Conservation (phyloP, 2,329 filamentous ascomycete genomes). For the Beauveria asiatica region DNA sequence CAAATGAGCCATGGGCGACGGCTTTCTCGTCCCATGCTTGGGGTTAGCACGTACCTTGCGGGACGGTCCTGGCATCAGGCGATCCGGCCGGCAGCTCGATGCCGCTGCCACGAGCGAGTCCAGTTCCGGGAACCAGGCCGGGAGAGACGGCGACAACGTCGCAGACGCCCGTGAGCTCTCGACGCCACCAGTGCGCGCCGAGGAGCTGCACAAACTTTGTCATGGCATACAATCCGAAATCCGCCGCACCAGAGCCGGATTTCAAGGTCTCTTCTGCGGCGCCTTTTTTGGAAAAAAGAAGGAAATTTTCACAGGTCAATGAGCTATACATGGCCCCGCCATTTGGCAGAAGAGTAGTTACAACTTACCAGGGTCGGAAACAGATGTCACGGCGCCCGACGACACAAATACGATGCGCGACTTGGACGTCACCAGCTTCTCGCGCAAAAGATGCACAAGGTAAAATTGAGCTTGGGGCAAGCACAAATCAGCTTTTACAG, state of each 20-base stretch:
- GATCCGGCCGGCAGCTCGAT: constrained; percentile 23
- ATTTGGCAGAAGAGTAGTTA: no score
- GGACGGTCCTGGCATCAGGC: constrained; percentile 39
- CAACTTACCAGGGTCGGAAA: constrained; percentile 28
- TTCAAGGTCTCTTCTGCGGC: constrained; percentile 31
- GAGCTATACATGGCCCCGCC: no score
- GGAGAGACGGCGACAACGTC: constrained; percentile 45
- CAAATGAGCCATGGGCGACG: not conserved
- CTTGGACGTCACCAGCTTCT: constrained; percentile 37
- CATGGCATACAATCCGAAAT: constrained; percentile 27
- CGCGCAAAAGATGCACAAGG: constrained; percentile 38
- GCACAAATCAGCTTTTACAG: not conserved
- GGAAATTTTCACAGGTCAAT: not conserved
- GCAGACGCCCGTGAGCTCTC: constrained; percentile 35
- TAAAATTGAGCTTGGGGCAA: constrained; percentile 41
- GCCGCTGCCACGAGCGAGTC: constrained; percentile 26
- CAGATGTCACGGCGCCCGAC: constrained; percentile 33
- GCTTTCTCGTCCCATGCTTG: no score
- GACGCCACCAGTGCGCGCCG: constrained; percentile 47
- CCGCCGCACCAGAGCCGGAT: constrained; percentile 27
- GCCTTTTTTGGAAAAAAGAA: constrained; percentile 16
- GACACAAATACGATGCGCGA: constrained; percentile 43
- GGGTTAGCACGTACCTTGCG: constrained; percentile 29
- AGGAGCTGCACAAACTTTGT: constrained; percentile 45
- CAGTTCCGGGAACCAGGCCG: constrained; percentile 41